phyloP scores from a whole-genome alignment of 768 basidiomycete genomes.

The Pleurotus giganteus region DNA sequence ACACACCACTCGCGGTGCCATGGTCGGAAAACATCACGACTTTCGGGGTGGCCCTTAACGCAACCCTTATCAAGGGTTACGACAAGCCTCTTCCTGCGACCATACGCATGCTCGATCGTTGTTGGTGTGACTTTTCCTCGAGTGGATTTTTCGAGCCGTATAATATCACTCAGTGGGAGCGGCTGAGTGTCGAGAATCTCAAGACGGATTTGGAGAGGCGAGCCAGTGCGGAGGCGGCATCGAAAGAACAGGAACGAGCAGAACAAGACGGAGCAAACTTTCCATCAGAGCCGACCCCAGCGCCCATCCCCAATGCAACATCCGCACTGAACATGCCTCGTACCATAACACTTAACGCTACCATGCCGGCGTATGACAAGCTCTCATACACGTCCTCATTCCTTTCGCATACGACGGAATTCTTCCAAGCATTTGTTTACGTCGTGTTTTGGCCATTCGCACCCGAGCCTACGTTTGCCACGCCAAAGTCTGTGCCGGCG shows the following conservation, averaged over 20 bases:
- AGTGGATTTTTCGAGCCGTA: slow-evolving; percentile 73
- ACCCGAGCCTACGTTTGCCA: neutral
- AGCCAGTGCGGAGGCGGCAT: slow-evolving; percentile 21
- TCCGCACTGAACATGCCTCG: slow-evolving; percentile 1
- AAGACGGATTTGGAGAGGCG: slow-evolving; percentile 38
- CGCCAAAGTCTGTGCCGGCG: neutral
- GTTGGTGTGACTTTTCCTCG: slow-evolving; percentile 80
- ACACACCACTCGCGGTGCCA: slow-evolving; percentile 58
- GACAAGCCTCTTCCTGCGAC: slow-evolving; percentile 46
- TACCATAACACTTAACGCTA: neutral
- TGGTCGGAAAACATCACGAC: slow-evolving; percentile 74
- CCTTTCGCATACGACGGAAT: neutral
- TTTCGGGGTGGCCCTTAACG: slow-evolving; percentile 62
- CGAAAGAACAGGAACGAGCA: slow-evolving; percentile 11
- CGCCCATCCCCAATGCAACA: slow-evolving; percentile 7
- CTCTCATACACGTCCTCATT: neutral
- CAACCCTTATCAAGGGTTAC: slow-evolving; percentile 40
- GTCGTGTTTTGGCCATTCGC: slow-evolving; percentile 1
- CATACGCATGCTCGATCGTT: slow-evolving; percentile 71
- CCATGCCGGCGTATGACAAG: neutral
- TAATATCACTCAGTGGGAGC: slow-evolving; percentile 75
- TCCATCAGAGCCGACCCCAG: slow-evolving; percentile 12
- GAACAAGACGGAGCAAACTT: slow-evolving; percentile 11
- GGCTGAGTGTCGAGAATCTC: slow-evolving; percentile 52
- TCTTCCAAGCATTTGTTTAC: neutral